Conservation (phyloP, 805 yeast species). For the Blastobotrys parvus region DNA sequence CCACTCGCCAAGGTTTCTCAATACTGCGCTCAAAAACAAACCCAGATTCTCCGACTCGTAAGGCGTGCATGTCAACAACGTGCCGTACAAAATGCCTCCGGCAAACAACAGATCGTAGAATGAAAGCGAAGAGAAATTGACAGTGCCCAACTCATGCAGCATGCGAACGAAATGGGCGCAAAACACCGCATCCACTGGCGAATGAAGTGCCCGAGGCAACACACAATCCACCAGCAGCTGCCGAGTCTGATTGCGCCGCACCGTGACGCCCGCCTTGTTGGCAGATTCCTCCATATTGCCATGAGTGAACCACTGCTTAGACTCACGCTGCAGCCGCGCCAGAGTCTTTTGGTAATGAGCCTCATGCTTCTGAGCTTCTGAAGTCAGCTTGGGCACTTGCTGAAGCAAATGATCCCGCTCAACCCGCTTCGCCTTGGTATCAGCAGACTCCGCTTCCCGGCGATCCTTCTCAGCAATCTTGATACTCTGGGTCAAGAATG, state of each 20-base stretch:
- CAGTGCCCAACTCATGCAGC: slow-evolving; percentile 35
- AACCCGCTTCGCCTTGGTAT: not conserved
- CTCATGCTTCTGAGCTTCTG: slow-evolving; percentile 40
- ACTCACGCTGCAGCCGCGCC: slow-evolving; percentile 25
- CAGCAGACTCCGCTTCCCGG: not conserved
- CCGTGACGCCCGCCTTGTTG: not conserved
- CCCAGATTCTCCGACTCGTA: slow-evolving; percentile 79
- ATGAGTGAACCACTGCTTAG: slow-evolving; percentile 23
- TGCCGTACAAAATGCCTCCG: slow-evolving; percentile 41
- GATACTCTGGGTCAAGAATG: slow-evolving; percentile 1
- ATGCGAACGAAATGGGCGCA: slow-evolving; percentile 52
- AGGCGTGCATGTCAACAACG: slow-evolving; percentile 63
- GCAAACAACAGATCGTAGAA: slow-evolving; percentile 42
- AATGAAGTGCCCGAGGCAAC: slow-evolving; percentile 67
- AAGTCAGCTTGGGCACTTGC: slow-evolving; percentile 8
- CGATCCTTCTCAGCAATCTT: slow-evolving; percentile 39
- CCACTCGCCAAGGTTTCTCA: slow-evolving; percentile 38
- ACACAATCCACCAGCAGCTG: slow-evolving; percentile 55
- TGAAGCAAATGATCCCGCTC: slow-evolving; percentile 6
- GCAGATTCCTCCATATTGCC: not conserved
- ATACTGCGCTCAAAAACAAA: slow-evolving; percentile 52
- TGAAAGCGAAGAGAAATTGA: slow-evolving; percentile 33
- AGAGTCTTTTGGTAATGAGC: slow-evolving; percentile 30
- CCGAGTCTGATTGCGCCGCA: slow-evolving; percentile 14
- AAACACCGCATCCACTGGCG: slow-evolving; percentile 76